A percentile compares a stretch with the other conserved stretches of the same genome.
These are phyloP conservation scores for Salix viminalis DNA, from an alignment of 345 rosid species.

Conservation along the genomic window DNA sequence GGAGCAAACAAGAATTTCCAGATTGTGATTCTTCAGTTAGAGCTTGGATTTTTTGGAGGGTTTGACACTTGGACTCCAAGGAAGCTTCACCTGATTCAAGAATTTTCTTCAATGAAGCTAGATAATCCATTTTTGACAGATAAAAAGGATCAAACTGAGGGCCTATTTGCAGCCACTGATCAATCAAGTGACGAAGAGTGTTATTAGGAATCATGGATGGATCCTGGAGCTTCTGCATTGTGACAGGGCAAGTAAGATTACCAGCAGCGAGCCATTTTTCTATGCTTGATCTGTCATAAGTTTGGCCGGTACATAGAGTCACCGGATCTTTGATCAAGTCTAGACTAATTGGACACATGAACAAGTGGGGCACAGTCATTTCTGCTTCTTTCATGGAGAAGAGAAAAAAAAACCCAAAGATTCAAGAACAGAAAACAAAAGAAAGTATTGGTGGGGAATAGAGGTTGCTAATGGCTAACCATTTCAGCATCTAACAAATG, in stretches of 20 bases:
- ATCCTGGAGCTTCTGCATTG: constrained; percentile 69
- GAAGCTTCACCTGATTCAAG: constrained; percentile 36
- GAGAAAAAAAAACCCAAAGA: neutral
- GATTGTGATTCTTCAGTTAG: constrained; percentile 28
- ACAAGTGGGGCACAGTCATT: constrained; percentile 46
- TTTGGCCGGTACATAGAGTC: constrained; percentile 65
- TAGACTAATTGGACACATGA: constrained; percentile 65
- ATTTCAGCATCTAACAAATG: constrained; percentile 5
- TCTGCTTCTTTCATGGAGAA: constrained; percentile 26
- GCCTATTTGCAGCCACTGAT: constrained; percentile 45
- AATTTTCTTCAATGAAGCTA: constrained; percentile 31
- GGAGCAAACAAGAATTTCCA: constrained; percentile 23
- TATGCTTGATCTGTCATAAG: constrained; percentile 64
- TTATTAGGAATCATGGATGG: constrained; percentile 56
- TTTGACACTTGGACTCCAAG: constrained; percentile 24
- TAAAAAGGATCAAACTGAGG: constrained; percentile 21
- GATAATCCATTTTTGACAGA: constrained; percentile 16
- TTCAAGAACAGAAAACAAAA: neutral
- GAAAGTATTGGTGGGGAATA: neutral
- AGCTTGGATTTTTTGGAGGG: constrained; percentile 25
- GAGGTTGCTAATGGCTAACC: neutral
- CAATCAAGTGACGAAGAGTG: constrained; percentile 56
- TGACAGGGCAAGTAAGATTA: constrained; percentile 63
- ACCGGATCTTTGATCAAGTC: constrained; percentile 67
- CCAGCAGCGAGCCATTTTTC: constrained; percentile 61